These are phyloP conservation scores for Metarhizium sp. DNA, from an alignment of 2,329 filamentous ascomycete genomes.

Conservation along the genomic window DNA sequence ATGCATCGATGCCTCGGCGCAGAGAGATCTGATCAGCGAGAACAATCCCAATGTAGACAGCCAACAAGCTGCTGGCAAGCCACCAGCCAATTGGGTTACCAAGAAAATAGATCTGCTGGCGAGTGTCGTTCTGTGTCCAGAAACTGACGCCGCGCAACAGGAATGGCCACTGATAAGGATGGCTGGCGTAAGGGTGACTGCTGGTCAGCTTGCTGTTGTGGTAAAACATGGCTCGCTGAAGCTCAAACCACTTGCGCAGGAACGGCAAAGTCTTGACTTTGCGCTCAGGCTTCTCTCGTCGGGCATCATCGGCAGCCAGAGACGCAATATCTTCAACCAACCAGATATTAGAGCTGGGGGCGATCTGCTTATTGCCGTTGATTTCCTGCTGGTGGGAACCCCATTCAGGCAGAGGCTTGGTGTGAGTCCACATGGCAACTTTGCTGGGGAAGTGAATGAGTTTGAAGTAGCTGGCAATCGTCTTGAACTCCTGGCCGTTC, in stretches of 20 bases:
- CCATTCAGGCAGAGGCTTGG: conserved; percentile 93
- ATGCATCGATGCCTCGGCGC: conserved; percentile 82
- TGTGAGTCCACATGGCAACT: conserved; percentile 98
- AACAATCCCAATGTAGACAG: conserved; percentile 87
- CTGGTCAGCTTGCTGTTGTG: conserved; percentile 98
- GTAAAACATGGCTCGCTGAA: conserved; percentile 97
- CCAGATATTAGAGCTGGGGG: conserved; percentile 89
- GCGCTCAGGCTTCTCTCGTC: conserved; percentile 65
- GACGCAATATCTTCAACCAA: conserved; percentile 85
- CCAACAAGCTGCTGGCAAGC: conserved; percentile 84
- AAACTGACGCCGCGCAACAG: conserved; percentile 94
- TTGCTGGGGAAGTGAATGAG: conserved; percentile 89
- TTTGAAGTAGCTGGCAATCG: conserved; percentile 88
- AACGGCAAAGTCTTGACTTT: conserved; percentile 81
- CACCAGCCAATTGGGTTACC: conserved; percentile 97
- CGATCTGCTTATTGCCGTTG: conserved; percentile 95
- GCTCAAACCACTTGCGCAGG: conserved; percentile 88
- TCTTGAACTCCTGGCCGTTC: conserved; percentile 73
- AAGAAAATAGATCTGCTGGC: conserved; percentile 96
- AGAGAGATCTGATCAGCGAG: conserved; percentile 89
- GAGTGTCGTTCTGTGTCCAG: conserved; percentile 95
- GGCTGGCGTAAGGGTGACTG: conserved; percentile 90
- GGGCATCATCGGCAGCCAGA: conserved; percentile 59
- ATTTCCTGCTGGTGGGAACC: conserved; percentile 96
- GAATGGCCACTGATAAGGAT: conserved; percentile 97